Conservation (phyloP, 371 early-diverging fungal genomes). For the Mortierella polycephala region DNA sequence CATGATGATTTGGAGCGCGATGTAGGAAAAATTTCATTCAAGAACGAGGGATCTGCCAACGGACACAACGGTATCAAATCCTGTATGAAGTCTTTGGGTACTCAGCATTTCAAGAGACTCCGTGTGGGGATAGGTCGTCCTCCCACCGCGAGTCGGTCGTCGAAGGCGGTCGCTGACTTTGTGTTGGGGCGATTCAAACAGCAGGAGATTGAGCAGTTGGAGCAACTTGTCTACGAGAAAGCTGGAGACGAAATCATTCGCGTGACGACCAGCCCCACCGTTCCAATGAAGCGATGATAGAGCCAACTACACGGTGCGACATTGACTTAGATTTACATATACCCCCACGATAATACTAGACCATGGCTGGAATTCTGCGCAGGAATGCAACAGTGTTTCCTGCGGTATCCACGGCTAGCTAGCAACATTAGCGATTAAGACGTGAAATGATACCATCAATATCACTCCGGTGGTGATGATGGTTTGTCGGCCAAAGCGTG, state of each 20-base stretch:
- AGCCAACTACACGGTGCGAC: no score
- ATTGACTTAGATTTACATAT: no score
- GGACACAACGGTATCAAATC: constrained; percentile 87
- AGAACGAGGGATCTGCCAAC: constrained; percentile 66
- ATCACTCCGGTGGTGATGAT: no score
- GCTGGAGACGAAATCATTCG: constrained; percentile 41
- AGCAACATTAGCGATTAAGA: no score
- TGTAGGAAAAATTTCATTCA: constrained; percentile 71
- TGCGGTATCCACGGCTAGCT: no score
- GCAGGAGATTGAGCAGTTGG: constrained; percentile 59
- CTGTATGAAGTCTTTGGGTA: constrained; percentile 62
- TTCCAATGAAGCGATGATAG: no score
- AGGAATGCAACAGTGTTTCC: no score
- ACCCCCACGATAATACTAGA: no score
- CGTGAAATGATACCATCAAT: no score
- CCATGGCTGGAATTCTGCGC: no score
- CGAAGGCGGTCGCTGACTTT: constrained; percentile 63
- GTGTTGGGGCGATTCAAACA: constrained; percentile 68
- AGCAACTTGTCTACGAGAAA: constrained; percentile 40
- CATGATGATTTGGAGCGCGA: constrained; percentile 85
- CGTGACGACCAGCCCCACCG: neutral
- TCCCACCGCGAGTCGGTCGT: constrained; percentile 51
- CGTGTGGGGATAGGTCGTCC: constrained; percentile 80
- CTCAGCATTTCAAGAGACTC: constrained; percentile 66
- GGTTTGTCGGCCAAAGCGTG: no score